Percentiles rank a stretch among this genome's conserved stretches.
phyloP scores from a whole-genome alignment of 148 eudicot genomes.

The Chenopodium album region DNA sequence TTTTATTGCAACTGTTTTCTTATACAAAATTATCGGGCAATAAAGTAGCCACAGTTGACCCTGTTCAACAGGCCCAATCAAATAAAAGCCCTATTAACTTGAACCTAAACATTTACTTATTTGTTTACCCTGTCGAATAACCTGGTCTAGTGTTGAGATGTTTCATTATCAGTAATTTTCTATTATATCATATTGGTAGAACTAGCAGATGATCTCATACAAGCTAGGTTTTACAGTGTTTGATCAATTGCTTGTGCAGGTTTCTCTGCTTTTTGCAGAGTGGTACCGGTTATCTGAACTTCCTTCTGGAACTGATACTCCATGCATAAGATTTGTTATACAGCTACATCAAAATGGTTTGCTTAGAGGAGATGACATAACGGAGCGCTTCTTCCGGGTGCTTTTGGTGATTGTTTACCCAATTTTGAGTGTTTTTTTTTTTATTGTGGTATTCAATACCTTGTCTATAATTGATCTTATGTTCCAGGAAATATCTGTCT shows the following conservation, averaged over 20 bases:
- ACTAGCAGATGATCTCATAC: not conserved
- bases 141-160: not conserved
- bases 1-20: too few species aligned
- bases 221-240: not conserved
- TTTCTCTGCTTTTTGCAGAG: constrained; percentile 62
- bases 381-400: constrained; percentile 76
- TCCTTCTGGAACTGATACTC: constrained; percentile 67
- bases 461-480: constrained; percentile 6
- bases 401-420: constrained; percentile 49
- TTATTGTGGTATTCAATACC: not conserved
- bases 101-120: too few species aligned
- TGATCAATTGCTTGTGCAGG: constrained; percentile 44
- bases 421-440: not conserved
- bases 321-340: constrained; percentile 47
- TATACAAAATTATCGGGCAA: too few species aligned
- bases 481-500: constrained; percentile 78
- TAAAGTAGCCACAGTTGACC: too few species aligned
- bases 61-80: too few species aligned
- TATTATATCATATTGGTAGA: not conserved
- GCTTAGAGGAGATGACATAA: constrained; percentile 79
- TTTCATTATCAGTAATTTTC: not conserved
- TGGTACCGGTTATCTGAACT: constrained; percentile 78
- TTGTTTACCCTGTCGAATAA: too few species aligned
- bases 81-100: too few species aligned
- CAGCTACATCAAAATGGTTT: constrained; percentile 75